These are phyloP conservation scores for Fusarium praegraminearum DNA, from an alignment of 2,329 filamentous ascomycete species.

Conservation along the genomic window DNA sequence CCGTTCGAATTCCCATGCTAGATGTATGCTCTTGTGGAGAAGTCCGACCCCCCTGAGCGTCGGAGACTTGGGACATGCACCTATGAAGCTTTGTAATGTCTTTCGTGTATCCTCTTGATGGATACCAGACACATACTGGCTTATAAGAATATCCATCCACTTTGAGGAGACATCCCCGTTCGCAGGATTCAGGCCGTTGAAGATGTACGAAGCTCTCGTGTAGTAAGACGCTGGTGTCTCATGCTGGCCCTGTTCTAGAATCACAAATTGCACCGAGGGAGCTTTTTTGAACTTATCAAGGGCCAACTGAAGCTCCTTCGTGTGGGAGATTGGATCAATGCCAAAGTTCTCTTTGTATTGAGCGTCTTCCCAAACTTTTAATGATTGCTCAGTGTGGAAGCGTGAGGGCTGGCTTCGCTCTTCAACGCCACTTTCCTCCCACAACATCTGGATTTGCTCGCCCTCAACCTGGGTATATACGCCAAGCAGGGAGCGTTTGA, in stretches of 20 bases:
- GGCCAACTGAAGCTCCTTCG: slow-evolving; percentile 64
- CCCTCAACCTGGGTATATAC: slow-evolving; percentile 68
- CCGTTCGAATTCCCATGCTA: slow-evolving; percentile 67
- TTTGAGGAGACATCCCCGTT: slow-evolving; percentile 9
- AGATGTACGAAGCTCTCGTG: slow-evolving; percentile 53
- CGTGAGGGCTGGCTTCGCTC: slow-evolving; percentile 36
- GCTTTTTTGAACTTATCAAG: slow-evolving; percentile 64
- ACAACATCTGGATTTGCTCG: slow-evolving; percentile 62
- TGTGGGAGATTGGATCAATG: slow-evolving; percentile 62
- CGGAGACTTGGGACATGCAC: slow-evolving; percentile 26
- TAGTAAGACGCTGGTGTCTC: slow-evolving; percentile 66
- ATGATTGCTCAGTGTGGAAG: slow-evolving; percentile 49
- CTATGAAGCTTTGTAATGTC: slow-evolving; percentile 49
- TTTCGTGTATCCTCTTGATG: slow-evolving; percentile 59
- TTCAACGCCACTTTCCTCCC: slow-evolving; percentile 45
- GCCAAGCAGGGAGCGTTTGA: slow-evolving; percentile 64
- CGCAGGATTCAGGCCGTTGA: slow-evolving; percentile 31
- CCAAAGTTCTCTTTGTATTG: slow-evolving; percentile 57
- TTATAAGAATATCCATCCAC: slow-evolving; percentile 47
- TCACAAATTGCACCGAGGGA: slow-evolving; percentile 64
- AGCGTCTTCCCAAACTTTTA: slow-evolving; percentile 62
- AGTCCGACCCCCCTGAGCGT: slow-evolving; percentile 58
- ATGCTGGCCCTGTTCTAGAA: slow-evolving; percentile 65
- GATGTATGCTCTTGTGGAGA: slow-evolving; percentile 67
- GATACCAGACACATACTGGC: slow-evolving; percentile 67